A percentile compares a stretch with the other conserved stretches of the same genome.
phyloP scores from a whole-genome alignment of 164 flowering plant species.

The Nelumbo lutea region DNA sequence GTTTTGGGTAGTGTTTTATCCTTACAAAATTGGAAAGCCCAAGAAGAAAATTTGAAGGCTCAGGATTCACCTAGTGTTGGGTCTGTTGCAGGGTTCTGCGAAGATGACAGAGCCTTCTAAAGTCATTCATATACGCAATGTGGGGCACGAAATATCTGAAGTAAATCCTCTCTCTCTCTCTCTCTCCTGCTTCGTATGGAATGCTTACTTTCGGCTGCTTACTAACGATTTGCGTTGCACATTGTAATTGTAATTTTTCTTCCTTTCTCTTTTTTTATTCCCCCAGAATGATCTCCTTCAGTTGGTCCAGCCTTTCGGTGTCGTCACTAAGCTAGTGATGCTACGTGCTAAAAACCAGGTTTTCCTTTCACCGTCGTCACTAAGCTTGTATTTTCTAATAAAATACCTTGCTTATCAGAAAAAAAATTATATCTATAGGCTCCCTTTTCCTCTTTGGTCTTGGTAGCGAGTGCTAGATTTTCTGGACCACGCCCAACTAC shows the following conservation, averaged over 20 bases:
- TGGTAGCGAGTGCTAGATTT: background rate
- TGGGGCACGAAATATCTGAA: slow-evolving; percentile 96
- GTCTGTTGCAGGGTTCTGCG: slow-evolving; percentile 19
- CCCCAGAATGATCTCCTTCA: slow-evolving; percentile 92
- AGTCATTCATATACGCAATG: slow-evolving; percentile 95
- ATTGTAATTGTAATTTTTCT: too few relatives aligned
- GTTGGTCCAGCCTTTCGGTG: slow-evolving; percentile 93
- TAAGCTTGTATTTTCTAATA: background rate
- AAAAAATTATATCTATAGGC: too few relatives aligned
- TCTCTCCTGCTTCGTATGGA: too few relatives aligned
- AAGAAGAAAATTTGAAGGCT: background rate
- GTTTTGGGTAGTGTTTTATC: background rate
- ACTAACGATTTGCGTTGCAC: background rate
- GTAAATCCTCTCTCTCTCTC: slow-evolving; percentile 24
- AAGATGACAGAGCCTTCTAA: slow-evolving; percentile 93
- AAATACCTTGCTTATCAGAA: too few relatives aligned
- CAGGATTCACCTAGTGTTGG: background rate
- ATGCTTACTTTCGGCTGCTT: background rate
- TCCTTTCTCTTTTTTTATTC: slow-evolving; percentile 2
- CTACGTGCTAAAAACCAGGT: slow-evolving; percentile 99
- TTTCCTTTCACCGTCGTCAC: background rate
- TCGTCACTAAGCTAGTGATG: slow-evolving; percentile 85
- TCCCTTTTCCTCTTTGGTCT: background rate
- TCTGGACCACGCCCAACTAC: background rate
- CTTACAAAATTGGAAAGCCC: background rate